Evolutionary conservation across 148 eudicot genomes (phyloP).

Genomic region (Vaccinium darrowii): DNA sequence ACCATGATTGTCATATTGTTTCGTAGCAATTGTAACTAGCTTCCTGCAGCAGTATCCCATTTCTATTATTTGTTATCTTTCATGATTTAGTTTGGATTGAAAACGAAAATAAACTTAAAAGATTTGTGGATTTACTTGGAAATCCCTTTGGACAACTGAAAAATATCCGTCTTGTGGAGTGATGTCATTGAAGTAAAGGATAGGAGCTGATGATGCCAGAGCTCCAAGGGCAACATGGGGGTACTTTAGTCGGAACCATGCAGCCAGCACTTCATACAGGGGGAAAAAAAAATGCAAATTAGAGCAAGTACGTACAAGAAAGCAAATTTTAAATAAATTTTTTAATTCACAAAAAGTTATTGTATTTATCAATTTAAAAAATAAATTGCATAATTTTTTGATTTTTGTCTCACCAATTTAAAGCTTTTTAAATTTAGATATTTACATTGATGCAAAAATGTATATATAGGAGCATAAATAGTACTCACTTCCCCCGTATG

Average conservation of each 20-base stretch:
- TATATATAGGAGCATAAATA: too few relatives aligned
- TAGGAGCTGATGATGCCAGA: slow-evolving; percentile 56
- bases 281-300: neutral
- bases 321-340: neutral
- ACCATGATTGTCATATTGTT: slow-evolving; percentile 46
- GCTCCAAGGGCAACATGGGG: slow-evolving; percentile 62
- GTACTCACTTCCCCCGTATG: slow-evolving; percentile 52
- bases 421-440: too few relatives aligned
- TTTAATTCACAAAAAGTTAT: too few relatives aligned
- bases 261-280: slow-evolving; percentile 37
- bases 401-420: too few relatives aligned
- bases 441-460: too few relatives aligned
- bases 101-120: neutral
- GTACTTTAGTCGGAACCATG: slow-evolving; percentile 61
- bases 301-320: neutral
- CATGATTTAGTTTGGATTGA: neutral
- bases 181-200: slow-evolving; percentile 45
- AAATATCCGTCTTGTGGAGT: too few relatives aligned
- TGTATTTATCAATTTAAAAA: too few relatives aligned
- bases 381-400: too few relatives aligned
- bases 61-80: neutral
- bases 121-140: slow-evolving; percentile 11
- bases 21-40: slow-evolving; percentile 38
- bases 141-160: too few relatives aligned
- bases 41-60: slow-evolving; percentile 25